A percentile compares a stretch with the other conserved stretches of the same genome.
Conservation (phyloP, 2,329 filamentous ascomycete genomes). For the Ophiostoma triangulosporum region DNA sequence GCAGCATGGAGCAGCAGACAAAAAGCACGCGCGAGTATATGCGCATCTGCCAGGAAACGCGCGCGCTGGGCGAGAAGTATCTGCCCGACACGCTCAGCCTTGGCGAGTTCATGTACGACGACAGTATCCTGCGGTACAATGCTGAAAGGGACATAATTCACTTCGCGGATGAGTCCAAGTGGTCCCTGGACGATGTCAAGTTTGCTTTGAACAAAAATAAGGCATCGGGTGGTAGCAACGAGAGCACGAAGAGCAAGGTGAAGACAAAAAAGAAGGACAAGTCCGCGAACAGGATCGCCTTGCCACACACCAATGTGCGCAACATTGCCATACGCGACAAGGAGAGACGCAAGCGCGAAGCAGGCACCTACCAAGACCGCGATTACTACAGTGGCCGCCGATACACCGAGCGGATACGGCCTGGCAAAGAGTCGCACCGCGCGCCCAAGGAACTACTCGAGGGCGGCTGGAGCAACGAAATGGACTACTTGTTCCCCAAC, state of each 20-base stretch:
- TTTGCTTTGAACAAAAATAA: no score
- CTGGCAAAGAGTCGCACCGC: slow-evolving; percentile 6
- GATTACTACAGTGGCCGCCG: background rate
- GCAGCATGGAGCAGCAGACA: slow-evolving; percentile 1
- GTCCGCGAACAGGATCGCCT: background rate
- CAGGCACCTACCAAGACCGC: background rate
- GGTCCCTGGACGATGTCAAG: background rate
- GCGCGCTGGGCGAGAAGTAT: slow-evolving; percentile 5
- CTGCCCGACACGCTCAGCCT: slow-evolving; percentile 14
- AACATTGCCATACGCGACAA: slow-evolving; percentile 7
- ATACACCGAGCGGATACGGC: background rate
- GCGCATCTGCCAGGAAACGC: slow-evolving; percentile 11
- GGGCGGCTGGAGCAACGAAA: background rate
- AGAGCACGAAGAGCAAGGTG: background rate
- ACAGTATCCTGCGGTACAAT: slow-evolving; percentile 10
- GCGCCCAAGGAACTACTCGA: slow-evolving; percentile 4
- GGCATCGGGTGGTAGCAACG: no score
- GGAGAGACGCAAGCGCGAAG: background rate
- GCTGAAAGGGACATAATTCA: slow-evolving; percentile 10
- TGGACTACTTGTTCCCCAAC: slow-evolving; percentile 7
- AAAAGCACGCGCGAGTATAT: slow-evolving; percentile 6
- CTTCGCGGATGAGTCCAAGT: background rate
- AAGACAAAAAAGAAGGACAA: background rate
- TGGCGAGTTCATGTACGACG: background rate
- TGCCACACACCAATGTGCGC: slow-evolving; percentile 2